Evolutionary conservation across 1,284 basidiomycete genomes (phyloP).

Genomic region (Hypsizygus ulmarius): DNA sequence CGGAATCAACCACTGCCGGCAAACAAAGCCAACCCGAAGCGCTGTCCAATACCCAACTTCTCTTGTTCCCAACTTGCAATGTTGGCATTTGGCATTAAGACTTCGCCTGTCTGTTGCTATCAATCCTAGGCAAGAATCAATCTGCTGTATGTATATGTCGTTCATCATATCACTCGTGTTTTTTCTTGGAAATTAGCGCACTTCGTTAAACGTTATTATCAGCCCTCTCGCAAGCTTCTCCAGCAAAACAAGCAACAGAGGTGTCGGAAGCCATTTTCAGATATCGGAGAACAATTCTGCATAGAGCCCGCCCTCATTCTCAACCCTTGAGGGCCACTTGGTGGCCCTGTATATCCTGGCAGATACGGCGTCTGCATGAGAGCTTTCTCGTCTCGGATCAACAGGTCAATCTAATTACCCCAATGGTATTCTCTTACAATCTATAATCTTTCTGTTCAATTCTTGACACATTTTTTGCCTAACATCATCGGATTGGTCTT

Average conservation of each 20-base stretch:
- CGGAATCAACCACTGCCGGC: neutral
- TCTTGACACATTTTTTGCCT: slow-evolving; percentile 16
- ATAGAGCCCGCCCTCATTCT: slow-evolving; percentile 1
- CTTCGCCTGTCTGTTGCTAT: slow-evolving; percentile 4
- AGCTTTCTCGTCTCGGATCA: slow-evolving; percentile 18
- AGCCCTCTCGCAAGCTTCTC: neutral
- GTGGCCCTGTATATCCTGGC: slow-evolving; percentile 10
- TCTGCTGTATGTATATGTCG: neutral
- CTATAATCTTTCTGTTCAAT: slow-evolving; percentile 9
- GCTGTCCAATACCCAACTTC: neutral
- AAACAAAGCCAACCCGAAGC: slow-evolving; percentile 18
- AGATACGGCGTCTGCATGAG: slow-evolving; percentile 21
- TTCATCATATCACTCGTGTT: neutral
- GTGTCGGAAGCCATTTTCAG: neutral
- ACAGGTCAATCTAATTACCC: slow-evolving; percentile 16
- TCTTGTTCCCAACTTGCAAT: neutral
- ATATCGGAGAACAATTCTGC: slow-evolving; percentile 5
- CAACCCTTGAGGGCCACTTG: slow-evolving; percentile 3
- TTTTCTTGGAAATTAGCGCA: slow-evolving; percentile 5
- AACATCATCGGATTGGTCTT: slow-evolving; percentile 18
- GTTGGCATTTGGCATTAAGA: slow-evolving; percentile 9
- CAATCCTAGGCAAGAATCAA: neutral
- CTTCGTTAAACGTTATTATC: neutral
- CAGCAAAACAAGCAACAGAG: neutral
- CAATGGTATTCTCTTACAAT: slow-evolving; percentile 19